Percentiles rank a stretch among this genome's conserved stretches.
phyloP scores from a whole-genome alignment of 352 stramenopile genomes.

The Pythium monospermum region DNA sequence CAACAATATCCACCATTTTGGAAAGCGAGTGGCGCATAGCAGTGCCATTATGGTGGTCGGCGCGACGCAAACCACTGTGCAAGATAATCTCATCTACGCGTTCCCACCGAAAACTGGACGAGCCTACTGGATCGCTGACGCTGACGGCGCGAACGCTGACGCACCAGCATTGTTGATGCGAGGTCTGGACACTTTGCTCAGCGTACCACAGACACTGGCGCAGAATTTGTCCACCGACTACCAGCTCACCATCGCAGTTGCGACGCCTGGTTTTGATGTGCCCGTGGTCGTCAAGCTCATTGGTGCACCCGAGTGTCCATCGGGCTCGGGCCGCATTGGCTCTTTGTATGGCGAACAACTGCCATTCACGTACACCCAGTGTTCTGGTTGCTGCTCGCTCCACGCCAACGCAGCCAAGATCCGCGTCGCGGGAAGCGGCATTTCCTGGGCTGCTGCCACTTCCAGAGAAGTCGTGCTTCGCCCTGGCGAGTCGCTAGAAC shows the following conservation, averaged over 20 bases:
- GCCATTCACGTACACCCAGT: conserved; percentile 51
- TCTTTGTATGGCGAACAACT: conserved; percentile 41
- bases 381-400: conserved; percentile 62
- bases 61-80: conserved; percentile 39
- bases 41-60: conserved; percentile 50
- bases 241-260: conserved; percentile 29
- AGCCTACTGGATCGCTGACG: conserved; percentile 41
- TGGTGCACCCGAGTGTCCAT: conserved; percentile 51
- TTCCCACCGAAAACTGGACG: conserved; percentile 23
- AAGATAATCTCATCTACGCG: conserved; percentile 54
- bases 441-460: conserved; percentile 29
- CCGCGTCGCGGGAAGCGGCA: conserved; percentile 30
- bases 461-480: conserved; percentile 35
- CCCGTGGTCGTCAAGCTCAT: conserved; percentile 65
- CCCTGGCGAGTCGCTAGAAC: conserved; percentile 43
- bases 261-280: conserved; percentile 47
- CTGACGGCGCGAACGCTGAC: conserved; percentile 25
- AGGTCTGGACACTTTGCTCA: conserved; percentile 18
- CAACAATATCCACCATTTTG: conserved; percentile 73
- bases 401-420: conserved; percentile 47
- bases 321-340: conserved; percentile 41
- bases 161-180: conserved; percentile 6
- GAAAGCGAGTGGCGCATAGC: conserved; percentile 41
- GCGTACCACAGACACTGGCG: conserved; percentile 29
- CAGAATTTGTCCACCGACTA: conserved; percentile 33